A percentile compares a stretch with the other conserved stretches of the same genome.
Evolutionary conservation across 2,329 filamentous ascomycete species (phyloP).

Genomic region (Biscogniauxia marginata): DNA sequence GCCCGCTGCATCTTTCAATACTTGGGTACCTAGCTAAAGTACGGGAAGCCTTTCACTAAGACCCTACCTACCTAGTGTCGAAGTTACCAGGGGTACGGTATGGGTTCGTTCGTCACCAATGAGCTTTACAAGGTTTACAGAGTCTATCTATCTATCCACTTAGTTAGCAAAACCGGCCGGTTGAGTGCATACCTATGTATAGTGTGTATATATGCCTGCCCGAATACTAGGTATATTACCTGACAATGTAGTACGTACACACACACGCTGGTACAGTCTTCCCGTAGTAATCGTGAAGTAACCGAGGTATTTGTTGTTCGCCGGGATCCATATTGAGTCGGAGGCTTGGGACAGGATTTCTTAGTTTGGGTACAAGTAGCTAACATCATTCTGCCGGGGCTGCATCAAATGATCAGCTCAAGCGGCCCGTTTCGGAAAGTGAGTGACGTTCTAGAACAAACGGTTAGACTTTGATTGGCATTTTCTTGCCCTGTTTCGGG

Average conservation of each 20-base stretch:
- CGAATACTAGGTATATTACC: background rate
- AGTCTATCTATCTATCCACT: background rate
- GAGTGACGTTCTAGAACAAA: background rate
- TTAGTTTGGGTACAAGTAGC: background rate
- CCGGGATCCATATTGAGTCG: background rate
- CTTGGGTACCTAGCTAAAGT: too few relatives aligned
- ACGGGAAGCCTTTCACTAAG: background rate
- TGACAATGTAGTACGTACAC: background rate
- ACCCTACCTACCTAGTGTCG: background rate
- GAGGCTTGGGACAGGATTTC: background rate
- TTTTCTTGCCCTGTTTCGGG: background rate
- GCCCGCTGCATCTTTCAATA: background rate
- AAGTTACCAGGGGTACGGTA: background rate
- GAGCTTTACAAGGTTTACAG: background rate
- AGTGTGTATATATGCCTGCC: too few relatives aligned
- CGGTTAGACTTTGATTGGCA: background rate
- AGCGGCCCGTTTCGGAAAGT: background rate
- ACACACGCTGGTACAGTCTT: background rate
- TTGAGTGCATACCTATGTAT: background rate
- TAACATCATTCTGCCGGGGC: background rate
- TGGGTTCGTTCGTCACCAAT: background rate
- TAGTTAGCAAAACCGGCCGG: background rate
- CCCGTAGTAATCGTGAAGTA: background rate
- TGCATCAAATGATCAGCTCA: background rate
- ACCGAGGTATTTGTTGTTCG: background rate